Evolutionary conservation across 495 filamentous ascomycete genomes (phyloP).

Genomic region (Aspergillus ostianus): DNA sequence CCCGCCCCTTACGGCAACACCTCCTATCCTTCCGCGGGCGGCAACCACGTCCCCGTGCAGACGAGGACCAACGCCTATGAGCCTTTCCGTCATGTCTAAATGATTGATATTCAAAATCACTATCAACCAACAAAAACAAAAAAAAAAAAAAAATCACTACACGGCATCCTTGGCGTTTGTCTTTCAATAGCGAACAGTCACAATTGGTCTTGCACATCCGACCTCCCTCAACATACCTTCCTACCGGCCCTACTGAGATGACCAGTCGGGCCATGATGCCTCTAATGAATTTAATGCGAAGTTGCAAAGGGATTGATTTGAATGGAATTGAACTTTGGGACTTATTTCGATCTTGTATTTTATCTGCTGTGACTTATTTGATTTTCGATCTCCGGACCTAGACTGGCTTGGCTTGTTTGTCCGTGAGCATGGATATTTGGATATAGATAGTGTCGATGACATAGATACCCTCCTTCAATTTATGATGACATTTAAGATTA

Average conservation of each 20-base stretch:
- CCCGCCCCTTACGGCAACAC: conserved; percentile 25
- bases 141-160: conserved; percentile 9
- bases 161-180: not conserved
- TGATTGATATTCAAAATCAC: not conserved
- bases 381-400: not conserved
- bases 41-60: conserved; percentile 16
- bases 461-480: conserved; percentile 20
- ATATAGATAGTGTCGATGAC: conserved; percentile 21
- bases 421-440: conserved; percentile 6
- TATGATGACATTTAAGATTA: conserved; percentile 5
- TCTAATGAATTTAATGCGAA: conserved; percentile 21
- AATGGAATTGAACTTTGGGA: not conserved
- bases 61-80: conserved; percentile 39
- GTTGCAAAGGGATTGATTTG: conserved; percentile 13
- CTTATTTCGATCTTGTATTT: conserved; percentile 4
- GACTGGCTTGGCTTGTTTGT: not conserved
- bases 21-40: conserved; percentile 26
- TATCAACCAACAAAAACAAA: conserved; percentile 14
- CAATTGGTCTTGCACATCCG: not conserved
- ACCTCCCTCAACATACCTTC: not conserved
- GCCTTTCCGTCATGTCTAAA: conserved; percentile 47
- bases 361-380: conserved; percentile 7
- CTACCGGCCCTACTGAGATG: not conserved
- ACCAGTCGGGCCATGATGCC: not conserved
- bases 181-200: not conserved